Evolutionary conservation across 2,329 filamentous ascomycete species (phyloP).

Genomic region (Colletotrichum tropicale): DNA sequence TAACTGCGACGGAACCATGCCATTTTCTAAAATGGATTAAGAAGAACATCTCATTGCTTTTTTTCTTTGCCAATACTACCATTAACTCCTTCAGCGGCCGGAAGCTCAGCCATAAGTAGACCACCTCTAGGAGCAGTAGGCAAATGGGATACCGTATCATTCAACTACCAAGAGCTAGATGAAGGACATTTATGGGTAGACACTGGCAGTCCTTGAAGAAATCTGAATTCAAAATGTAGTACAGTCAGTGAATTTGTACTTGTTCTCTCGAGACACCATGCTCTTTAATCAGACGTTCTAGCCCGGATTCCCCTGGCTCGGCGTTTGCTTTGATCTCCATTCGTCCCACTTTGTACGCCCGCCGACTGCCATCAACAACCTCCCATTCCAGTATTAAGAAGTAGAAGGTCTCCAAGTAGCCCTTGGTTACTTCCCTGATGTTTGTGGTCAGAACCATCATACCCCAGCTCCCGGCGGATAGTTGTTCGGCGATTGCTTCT

Average conservation of each 20-base stretch:
- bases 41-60: background rate
- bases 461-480: background rate
- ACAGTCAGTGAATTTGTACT: background rate
- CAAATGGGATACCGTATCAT: background rate
- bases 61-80: background rate
- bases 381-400: background rate
- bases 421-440: background rate
- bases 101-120: background rate
- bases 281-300: background rate
- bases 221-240: rapidly evolving
- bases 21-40: rapidly evolving
- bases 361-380: background rate
- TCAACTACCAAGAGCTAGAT: background rate
- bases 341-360: background rate
- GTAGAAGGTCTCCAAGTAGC: background rate
- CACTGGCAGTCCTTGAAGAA: background rate
- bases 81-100: background rate
- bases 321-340: background rate
- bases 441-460: background rate
- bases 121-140: background rate
- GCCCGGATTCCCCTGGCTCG: background rate
- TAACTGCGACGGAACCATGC: rapidly evolving
- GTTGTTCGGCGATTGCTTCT: background rate
- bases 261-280: background rate
- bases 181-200: background rate